Evolutionary conservation across 2,329 filamentous ascomycete genomes (phyloP), one percentile per base, ranked within the genome.

Genomic region (Phaeophleospora eucalypticola): DNA sequence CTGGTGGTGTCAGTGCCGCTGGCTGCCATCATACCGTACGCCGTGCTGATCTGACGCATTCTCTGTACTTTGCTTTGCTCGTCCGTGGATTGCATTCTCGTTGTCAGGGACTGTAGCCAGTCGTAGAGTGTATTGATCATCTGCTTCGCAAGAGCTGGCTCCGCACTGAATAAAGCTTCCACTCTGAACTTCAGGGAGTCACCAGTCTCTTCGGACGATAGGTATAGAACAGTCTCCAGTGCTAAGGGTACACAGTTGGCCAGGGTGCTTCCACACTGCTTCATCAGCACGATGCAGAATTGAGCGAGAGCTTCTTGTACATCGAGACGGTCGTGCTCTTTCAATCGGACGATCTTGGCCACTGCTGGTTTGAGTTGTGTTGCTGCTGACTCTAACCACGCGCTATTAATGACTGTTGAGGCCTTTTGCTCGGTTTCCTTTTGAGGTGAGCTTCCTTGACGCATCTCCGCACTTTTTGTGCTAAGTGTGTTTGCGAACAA

Each of bases 291-390:
- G 15, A 91, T 70, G 61, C 89, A 96, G 1, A 97, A 70, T 20
- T 73, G 75, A 33, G 85, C 74, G 2, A 96, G 72, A 4, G 84
- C 80, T 21, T 73, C 69, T 43, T 80, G 81, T 16, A 97, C 83
- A 42, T 89, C 82, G 3, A 70, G 61, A 27, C 85, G 80, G 37
- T 85, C 79, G 62, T 91, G 84, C 33, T 74, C 80, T 14, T 87
- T 83, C 24, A 96, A 67, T 58, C 84, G 89, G 53, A 93, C 74
- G 15, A 96, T 77, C 32, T 83, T 86, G 3, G 83, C 80, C 14
- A 98, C 71, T 1, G 89, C 90, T 43, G 93, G 76, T 63, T 90
- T 91, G 45, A 97, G 79, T 64, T 97, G 90, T 1, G 79, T 76
- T 2, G 82, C 73, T 2, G 91, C 95, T 6, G 87, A 89, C 50